Percentiles rank a stretch among this genome's conserved stretches.
These are phyloP conservation scores for Wickerhamomyces canadensis DNA, from an alignment of 805 yeast species.

Conservation along the genomic window DNA sequence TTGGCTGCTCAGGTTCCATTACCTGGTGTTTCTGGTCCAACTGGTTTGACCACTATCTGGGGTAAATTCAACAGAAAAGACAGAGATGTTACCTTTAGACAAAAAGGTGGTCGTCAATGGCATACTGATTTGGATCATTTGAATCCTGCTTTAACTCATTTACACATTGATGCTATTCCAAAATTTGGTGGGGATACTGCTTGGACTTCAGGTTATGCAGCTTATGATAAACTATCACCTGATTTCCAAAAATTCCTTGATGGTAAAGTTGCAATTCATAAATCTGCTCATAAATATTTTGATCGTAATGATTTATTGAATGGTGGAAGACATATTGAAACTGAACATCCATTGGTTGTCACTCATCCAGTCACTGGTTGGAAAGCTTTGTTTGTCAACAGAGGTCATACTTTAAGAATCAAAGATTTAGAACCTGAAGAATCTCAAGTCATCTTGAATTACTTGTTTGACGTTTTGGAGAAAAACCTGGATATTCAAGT, in stretches of 20 bases:
- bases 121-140: conserved; percentile 50
- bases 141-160: conserved; percentile 48
- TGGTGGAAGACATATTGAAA: conserved; percentile 41
- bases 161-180: conserved; percentile 48
- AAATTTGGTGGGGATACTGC: conserved; percentile 49
- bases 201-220: conserved; percentile 56
- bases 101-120: conserved; percentile 27
- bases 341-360: conserved; percentile 52
- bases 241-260: conserved; percentile 45
- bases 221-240: conserved; percentile 50
- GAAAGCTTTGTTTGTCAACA: conserved; percentile 50
- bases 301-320: conserved; percentile 37
- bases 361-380: conserved; percentile 61
- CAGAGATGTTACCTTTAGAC: conserved; percentile 2
- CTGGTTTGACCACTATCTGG: conserved; percentile 27
- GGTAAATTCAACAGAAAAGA: conserved; percentile 22
- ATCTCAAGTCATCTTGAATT: conserved; percentile 38
- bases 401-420: conserved; percentile 41
- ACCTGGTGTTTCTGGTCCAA: conserved; percentile 10
- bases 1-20: conserved; percentile 29
- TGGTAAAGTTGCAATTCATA: conserved; percentile 42
- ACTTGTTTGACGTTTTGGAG: conserved; percentile 38
- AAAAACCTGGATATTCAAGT: conserved; percentile 51
- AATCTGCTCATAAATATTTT: conserved; percentile 34
- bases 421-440: conserved; percentile 46